Evolutionary conservation across 1,284 basidiomycete species (phyloP), one percentile per base, ranked within the genome.

Genomic region (Cutaneotrichosporon cutaneum): DNA sequence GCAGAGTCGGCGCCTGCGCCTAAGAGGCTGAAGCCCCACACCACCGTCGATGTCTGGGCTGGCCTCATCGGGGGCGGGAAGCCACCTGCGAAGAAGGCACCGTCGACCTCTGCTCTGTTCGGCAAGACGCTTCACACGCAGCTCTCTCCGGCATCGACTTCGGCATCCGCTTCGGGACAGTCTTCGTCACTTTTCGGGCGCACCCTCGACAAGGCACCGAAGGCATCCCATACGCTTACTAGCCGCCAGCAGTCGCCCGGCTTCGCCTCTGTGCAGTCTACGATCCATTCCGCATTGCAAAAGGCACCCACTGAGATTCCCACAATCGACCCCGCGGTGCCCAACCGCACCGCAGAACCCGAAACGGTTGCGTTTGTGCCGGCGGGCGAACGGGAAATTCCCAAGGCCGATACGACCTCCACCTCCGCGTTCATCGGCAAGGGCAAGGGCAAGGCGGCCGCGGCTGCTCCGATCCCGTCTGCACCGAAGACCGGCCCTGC

Each of bases 331-430:
- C 16, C 39, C 10, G 50, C 59, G 30, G 47, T 51, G 54, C 30
- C 48, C 48, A 54, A 32, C 30, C 48, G 18, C 32, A n/a, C 16
- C 36, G 14, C 22, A 16, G 47, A 39, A n/a, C 48, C 83, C 85
- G 82, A 85, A 52, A 87, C 90, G 74, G 84, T 90, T 8, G 84
- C 88, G 7, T 90, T 86, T 67, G 81, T 90, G n/a, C 88, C 88
- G 59, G 59, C 64, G 59, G 61, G 51, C 36, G 82, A 66, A 39
- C 61, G 72, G 42, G 66, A 58, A 33, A 71, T 84, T 4, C 74
- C 83, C 8, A 36, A 52, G 26, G 57, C 65, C 56, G 54, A 56
- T 10, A 33, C 21, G 22, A 5, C 33, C 22, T 45, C 57, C 11
- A 26, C 61, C 16, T 16, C 51, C 2, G 13, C 30, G 16, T 26